Percentiles rank a stretch among this genome's conserved stretches.
Conservation (phyloP, 2,329 filamentous ascomycete genomes). For the Ophiostoma sp. region DNA sequence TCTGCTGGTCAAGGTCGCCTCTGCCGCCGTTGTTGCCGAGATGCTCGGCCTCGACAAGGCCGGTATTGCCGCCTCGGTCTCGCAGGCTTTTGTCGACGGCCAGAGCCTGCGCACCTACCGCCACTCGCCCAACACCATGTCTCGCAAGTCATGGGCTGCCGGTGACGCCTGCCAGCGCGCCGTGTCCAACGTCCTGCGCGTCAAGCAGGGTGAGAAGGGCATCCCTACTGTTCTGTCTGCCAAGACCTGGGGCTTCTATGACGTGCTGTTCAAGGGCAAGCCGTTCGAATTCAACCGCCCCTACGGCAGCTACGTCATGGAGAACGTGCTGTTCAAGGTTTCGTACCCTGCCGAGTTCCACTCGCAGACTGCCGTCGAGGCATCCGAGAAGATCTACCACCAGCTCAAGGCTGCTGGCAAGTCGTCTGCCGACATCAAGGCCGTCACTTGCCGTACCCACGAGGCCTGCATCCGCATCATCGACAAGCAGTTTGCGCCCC, state of each 20-base stretch:
- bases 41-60: constrained; percentile 85
- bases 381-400: constrained; percentile 79
- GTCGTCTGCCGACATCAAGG: constrained; percentile 88
- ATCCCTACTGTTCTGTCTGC: constrained; percentile 89
- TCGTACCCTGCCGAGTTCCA: constrained; percentile 85
- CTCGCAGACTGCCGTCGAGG: constrained; percentile 96
- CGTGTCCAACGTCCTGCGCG: constrained; percentile 85
- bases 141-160: constrained; percentile 96
- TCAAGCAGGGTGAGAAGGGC: constrained; percentile 84
- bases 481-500: constrained; percentile 83
- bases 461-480: constrained; percentile 99
- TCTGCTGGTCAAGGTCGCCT: constrained; percentile 95
- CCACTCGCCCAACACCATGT: constrained; percentile 99
- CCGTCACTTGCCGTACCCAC: constrained; percentile 89
- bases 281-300: constrained; percentile 93
- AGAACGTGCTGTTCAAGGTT: constrained; percentile 99
- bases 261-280: constrained; percentile 93
- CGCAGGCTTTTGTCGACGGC: constrained; percentile 95
- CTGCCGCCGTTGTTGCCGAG: constrained; percentile 87
- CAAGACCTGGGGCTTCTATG: constrained; percentile 96
- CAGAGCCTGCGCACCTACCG: constrained; percentile 95
- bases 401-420: constrained; percentile 81
- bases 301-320: constrained; percentile 99
- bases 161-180: constrained; percentile 96
- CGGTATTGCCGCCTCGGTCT: constrained; percentile 92